Base-by-base conservation (phyloP, 805 yeast species). In the Kockiozyma suomiensis region DNA sequence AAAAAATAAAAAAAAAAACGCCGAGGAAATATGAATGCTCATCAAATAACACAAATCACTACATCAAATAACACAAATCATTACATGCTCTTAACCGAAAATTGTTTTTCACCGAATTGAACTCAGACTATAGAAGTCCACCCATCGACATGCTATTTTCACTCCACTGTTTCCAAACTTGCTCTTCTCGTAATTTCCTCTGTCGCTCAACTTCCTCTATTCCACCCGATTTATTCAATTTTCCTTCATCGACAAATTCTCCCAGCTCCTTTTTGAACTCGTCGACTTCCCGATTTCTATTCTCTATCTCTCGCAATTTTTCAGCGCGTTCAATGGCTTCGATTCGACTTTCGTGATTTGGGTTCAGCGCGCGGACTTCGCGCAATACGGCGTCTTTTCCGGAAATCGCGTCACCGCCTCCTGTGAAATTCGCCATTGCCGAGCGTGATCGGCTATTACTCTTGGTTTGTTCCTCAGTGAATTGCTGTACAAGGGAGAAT, bases 301-400 rank as follows among this genome's bases (percentile, higher is more conserved):
- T 81, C 70, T 90, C 96, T 65, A 81, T 84, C 68, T 84, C 84
- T 69, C 97, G 80, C 26, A 90, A 70, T 69, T 85, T 85, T 69
- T 93, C 97, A 0, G 97, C 97, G 60, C 83, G 85, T 67, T 84
- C 87, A 37, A 94, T 88, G 0, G 99, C 99, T 66, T 88, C 96
- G 1, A 90, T 78, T 52, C 99, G 80, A 41, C 84, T 78, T 42
- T 89, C 90, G 71, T 91, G 97, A 69, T 94, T 85, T 0, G 98
- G 97, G 55, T 78, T 81, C 53, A 94, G 74, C 0, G 90, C 86
- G 21, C 80, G 82, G 1, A 94, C 97, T 67, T 92, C 97, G 10
- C 80, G 77, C 66, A 94, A 73, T 26, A 94, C 82, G 1, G 96
- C 96, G 69, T 88, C 92, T 53, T 55, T 70, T 1, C 70, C 70